Percentiles rank a stretch among this genome's conserved stretches.
These are phyloP conservation scores for Sordariomycetes sp. DNA, from an alignment of 2,329 filamentous ascomycete genomes.

Conservation along the genomic window DNA sequence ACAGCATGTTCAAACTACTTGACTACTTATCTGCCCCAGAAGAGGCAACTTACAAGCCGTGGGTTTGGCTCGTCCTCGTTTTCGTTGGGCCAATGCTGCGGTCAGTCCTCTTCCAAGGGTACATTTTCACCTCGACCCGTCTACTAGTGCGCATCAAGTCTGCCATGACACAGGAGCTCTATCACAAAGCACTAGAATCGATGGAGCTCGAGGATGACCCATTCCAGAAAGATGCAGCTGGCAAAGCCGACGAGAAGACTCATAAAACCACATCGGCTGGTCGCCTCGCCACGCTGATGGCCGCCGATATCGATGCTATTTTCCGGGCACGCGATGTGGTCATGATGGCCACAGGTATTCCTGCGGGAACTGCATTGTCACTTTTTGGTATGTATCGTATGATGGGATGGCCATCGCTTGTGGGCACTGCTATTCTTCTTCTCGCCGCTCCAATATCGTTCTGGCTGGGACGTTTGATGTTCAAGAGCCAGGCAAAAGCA, in stretches of 20 bases:
- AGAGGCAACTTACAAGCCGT: constrained; percentile 35
- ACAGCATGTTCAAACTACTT: constrained; percentile 43
- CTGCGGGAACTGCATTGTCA: constrained; percentile 36
- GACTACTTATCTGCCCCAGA: constrained; percentile 38
- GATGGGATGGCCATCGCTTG: constrained; percentile 45
- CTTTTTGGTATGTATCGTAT: constrained; percentile 41
- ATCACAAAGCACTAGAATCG: constrained; percentile 43
- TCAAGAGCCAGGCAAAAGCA: constrained; percentile 38
- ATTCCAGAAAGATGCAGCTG: constrained; percentile 21
- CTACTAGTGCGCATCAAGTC: constrained; percentile 46
- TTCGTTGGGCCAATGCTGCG: constrained; percentile 38
- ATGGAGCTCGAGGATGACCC: constrained; percentile 49
- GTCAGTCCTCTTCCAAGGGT: constrained; percentile 44
- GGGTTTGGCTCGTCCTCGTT: constrained; percentile 44
- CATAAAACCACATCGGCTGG: constrained; percentile 35
- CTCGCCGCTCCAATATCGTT: constrained; percentile 39
- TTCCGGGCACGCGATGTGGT: constrained; percentile 42
- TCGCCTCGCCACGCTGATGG: constrained; percentile 47
- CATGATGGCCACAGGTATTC: constrained; percentile 32
- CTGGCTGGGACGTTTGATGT: constrained; percentile 38
- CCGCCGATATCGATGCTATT: constrained; percentile 47
- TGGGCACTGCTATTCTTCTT: constrained; percentile 39
- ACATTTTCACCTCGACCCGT: constrained; percentile 48
- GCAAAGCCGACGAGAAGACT: constrained; percentile 13
- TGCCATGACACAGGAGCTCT: constrained; percentile 48